Base-by-base conservation (phyloP, 352 stramenopile species). In the Ophiocytium majus region DNA sequence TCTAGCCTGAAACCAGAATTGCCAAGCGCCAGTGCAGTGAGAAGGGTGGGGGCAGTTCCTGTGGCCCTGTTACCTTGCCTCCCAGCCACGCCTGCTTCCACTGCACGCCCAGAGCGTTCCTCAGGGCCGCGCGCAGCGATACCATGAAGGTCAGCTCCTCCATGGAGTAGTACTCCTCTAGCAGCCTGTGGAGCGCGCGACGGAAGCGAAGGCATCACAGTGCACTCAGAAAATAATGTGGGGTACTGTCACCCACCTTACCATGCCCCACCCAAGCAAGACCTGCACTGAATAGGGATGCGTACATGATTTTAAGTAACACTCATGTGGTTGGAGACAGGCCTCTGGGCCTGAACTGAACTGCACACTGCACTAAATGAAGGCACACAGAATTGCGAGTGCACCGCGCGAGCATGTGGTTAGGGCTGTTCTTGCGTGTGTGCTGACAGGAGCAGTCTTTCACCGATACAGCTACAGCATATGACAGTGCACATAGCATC, bases 31-130 rank as follows among this genome's bases (percentile, higher is more conserved):
- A 66, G 19, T 23, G 57, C 57, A 66, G 57, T 66, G 28, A 23
- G 19, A 28, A 66, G 19, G 28, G 19, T 66, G 28, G 57, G 19
- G 57, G 17, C 28, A 66, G 57, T 66, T 19, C 19, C 28, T 23
- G 57, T 66, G 28, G 57, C 28, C 19, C 17, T 28, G 17, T 19
- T 66, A 66, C 57, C 57, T 66, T 19, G 5, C 64, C 34, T 10
- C 34, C 64, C 34, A 76, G 64, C 64, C 64, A 76, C 64, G 17
- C 5, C 64, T 76, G 64, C 64, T 76, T 76, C 64, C 64, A 76
- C 5, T 76, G 64, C 31, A 37, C 64, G 5, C 64, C 64, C 31
- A 37, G 5, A 5, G 17, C 64, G 31, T 76, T 17, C 5, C 34
- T 5, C 64, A 76, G 31, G 5, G 64, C 64, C 5, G 34, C 64